phyloP scores from a whole-genome alignment of 192 early-diverging fungal genomes.

The Mortierella claussenii region DNA sequence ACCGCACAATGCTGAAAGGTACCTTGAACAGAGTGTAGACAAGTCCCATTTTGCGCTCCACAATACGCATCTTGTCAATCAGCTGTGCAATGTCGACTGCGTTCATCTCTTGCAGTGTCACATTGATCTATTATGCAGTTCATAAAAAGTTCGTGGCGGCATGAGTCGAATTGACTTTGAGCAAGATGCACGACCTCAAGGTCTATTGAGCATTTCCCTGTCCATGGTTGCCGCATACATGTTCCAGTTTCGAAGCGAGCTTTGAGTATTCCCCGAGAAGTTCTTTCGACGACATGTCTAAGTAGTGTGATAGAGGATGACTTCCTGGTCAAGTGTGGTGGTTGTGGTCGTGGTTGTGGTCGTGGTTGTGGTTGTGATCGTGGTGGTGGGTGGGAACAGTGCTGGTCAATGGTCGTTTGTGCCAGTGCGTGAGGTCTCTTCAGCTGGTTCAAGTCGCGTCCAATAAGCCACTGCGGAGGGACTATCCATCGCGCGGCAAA shows the following conservation, averaged over 20 bases:
- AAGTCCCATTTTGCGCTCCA: conserved; percentile 50
- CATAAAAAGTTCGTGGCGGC: background rate
- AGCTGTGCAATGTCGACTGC: conserved; percentile 46
- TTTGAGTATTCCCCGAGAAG: conserved; percentile 35
- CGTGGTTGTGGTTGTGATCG: too few relatives aligned
- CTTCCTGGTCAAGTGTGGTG: too few relatives aligned
- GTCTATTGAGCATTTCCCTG: too few relatives aligned
- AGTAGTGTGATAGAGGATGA: too few relatives aligned
- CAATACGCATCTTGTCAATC: conserved; percentile 48
- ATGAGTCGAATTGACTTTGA: background rate
- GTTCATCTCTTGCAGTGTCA: conserved; percentile 43
- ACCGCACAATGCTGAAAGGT: background rate
- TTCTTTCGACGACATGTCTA: conserved; percentile 51
- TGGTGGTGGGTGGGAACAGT: too few relatives aligned
- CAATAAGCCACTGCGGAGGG: too few relatives aligned
- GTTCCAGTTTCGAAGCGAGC: conserved; percentile 27
- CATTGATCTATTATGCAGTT: conserved; percentile 34
- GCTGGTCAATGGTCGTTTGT: too few relatives aligned
- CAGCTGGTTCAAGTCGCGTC: too few relatives aligned
- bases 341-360: too few relatives aligned
- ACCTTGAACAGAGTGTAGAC: conserved; percentile 51
- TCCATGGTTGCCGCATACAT: conserved; percentile 28
- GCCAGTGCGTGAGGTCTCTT: too few relatives aligned
- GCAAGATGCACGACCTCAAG: too few relatives aligned
- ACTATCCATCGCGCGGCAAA: too few relatives aligned